phyloP scores from a whole-genome alignment of 129 eudicot species.

The Apium graveolens region DNA sequence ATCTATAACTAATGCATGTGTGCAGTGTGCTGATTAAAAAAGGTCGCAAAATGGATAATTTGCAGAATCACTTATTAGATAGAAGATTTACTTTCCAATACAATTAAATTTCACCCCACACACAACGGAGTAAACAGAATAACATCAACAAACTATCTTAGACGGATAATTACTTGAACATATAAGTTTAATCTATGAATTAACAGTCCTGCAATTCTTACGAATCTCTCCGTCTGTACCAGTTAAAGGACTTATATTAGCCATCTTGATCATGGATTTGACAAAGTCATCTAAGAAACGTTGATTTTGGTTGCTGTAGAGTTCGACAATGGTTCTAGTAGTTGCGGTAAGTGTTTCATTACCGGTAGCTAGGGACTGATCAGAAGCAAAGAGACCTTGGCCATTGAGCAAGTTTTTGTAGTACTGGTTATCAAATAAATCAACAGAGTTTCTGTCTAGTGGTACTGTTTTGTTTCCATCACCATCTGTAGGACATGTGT shows the following conservation, averaged over 20 bases:
- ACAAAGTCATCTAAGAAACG: constrained; percentile 34
- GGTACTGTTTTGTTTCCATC: constrained; percentile 40
- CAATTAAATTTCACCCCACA: too few species aligned
- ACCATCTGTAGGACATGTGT: constrained; percentile 29
- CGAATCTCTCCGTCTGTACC: constrained; percentile 47
- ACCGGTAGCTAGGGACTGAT: constrained; percentile 37
- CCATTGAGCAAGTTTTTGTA: constrained; percentile 34
- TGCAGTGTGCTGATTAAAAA: too few species aligned
- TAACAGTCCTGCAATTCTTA: constrained; percentile 36
- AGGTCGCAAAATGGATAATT: too few species aligned
- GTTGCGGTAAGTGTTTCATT: constrained; percentile 19
- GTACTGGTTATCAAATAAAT: constrained; percentile 48
- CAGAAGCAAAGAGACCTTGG: constrained; percentile 44
- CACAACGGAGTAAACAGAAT: too few species aligned
- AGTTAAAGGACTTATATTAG: constrained; percentile 38
- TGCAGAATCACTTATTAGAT: too few species aligned
- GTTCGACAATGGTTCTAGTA: constrained; percentile 30
- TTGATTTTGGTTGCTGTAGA: constrained; percentile 24
- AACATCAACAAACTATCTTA: background rate
- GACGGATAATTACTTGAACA: background rate
- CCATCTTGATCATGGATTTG: constrained; percentile 53
- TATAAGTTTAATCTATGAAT: constrained; percentile 15
- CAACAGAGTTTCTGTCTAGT: constrained; percentile 39
- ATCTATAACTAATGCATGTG: too few species aligned
- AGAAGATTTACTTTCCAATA: too few species aligned